phyloP scores from a whole-genome alignment of 495 filamentous ascomycete genomes.

The Talaromyces borbonicus region DNA sequence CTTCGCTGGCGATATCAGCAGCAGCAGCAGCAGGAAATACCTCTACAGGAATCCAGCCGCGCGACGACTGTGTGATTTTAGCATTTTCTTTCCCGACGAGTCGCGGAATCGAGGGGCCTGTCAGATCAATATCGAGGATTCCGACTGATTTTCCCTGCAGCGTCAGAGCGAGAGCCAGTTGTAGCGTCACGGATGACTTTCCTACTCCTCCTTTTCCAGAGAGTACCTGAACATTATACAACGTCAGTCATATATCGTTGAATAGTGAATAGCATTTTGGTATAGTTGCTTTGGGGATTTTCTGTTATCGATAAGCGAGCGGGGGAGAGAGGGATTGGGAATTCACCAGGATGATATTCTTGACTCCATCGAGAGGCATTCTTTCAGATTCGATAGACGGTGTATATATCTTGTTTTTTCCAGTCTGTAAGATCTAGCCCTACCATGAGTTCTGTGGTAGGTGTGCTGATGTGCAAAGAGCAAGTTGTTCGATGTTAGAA shows the following conservation, averaged over 20 bases:
- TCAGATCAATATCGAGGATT: slow-evolving; percentile 92
- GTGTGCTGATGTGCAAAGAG: neutral
- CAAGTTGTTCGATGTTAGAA: neutral
- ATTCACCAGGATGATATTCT: slow-evolving; percentile 43
- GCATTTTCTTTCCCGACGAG: slow-evolving; percentile 81
- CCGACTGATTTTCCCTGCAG: slow-evolving; percentile 79
- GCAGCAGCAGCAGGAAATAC: slow-evolving; percentile 50
- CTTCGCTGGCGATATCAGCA: slow-evolving; percentile 7
- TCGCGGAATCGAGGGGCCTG: slow-evolving; percentile 90
- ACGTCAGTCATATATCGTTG: slow-evolving; percentile 1
- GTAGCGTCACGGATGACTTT: slow-evolving; percentile 93
- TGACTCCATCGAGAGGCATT: slow-evolving; percentile 43
- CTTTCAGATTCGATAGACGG: too few species aligned
- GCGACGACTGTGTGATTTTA: slow-evolving; percentile 81
- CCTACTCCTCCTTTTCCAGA: slow-evolving; percentile 97
- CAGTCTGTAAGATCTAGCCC: too few species aligned
- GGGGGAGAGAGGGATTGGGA: slow-evolving; percentile 10
- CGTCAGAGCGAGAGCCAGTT: slow-evolving; percentile 84
- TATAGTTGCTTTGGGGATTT: neutral
- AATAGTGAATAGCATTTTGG: neutral
- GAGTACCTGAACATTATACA: slow-evolving; percentile 46
- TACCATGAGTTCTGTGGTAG: too few species aligned
- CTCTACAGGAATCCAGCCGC: slow-evolving; percentile 80
- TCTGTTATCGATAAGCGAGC: slow-evolving; percentile 36
- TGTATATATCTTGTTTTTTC: too few species aligned